Evolutionary conservation across 306 rosid species (phyloP).

Genomic region (Heteromeles arbutifolia): DNA sequence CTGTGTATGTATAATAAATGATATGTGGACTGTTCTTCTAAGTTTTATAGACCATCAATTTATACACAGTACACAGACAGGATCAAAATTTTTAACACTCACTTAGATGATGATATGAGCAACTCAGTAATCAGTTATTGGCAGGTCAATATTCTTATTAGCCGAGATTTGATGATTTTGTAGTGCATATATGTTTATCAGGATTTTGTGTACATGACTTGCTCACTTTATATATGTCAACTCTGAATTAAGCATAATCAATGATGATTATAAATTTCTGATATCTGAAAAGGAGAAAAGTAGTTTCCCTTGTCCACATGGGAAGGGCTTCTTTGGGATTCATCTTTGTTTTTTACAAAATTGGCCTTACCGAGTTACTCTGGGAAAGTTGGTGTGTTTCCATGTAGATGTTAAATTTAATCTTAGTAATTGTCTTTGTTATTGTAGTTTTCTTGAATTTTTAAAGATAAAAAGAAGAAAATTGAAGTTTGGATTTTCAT

Average conservation of each 20-base stretch:
- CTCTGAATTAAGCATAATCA: neutral
- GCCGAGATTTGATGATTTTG: neutral
- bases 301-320: neutral
- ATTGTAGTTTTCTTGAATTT: neutral
- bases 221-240: neutral
- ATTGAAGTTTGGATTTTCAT: neutral
- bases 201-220: neutral
- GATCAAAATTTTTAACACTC: neutral
- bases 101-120: neutral
- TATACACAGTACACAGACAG: neutral
- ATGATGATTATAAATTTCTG: neutral
- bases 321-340: neutral
- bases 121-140: neutral
- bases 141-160: neutral
- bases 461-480: neutral
- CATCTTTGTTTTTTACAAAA: neutral
- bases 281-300: neutral
- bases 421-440: neutral
- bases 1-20: constrained; percentile 49
- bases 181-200: neutral
- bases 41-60: neutral
- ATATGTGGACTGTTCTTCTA: neutral
- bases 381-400: neutral
- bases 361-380: neutral
- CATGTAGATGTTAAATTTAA: neutral